These are phyloP conservation scores for Penicillium alfredii DNA, from an alignment of 495 filamentous ascomycete genomes.

Conservation along the genomic window DNA sequence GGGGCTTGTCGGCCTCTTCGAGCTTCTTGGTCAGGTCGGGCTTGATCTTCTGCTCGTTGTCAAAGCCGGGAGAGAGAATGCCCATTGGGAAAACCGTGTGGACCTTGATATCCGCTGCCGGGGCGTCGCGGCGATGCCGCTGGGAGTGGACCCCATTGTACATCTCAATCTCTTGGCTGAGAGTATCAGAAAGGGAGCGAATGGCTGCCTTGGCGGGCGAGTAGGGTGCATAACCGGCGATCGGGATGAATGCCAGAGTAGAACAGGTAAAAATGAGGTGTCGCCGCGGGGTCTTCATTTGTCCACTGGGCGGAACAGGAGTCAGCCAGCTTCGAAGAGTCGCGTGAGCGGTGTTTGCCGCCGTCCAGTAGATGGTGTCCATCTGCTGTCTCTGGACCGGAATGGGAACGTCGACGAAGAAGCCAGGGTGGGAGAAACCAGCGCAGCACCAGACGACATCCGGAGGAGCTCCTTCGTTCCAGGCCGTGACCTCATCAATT, in stretches of 20 bases:
- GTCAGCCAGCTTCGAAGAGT: slow-evolving; percentile 45
- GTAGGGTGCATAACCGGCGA: slow-evolving; percentile 84
- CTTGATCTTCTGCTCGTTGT: slow-evolving; percentile 73
- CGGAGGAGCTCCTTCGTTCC: slow-evolving; percentile 69
- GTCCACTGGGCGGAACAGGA: slow-evolving; percentile 27
- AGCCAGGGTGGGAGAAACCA: slow-evolving; percentile 65
- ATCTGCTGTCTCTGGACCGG: slow-evolving; percentile 68
- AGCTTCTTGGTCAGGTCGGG: slow-evolving; percentile 73
- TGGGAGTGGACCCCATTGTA: slow-evolving; percentile 62
- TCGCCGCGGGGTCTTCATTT: slow-evolving; percentile 41
- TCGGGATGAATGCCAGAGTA: slow-evolving; percentile 63
- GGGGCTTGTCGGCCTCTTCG: slow-evolving; percentile 74
- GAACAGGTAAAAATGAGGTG: slow-evolving; percentile 89
- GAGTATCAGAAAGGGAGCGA: slow-evolving; percentile 71
- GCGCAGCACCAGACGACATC: slow-evolving; percentile 94
- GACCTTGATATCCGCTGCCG: slow-evolving; percentile 59
- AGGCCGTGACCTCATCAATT: slow-evolving; percentile 66
- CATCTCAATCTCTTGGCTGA: slow-evolving; percentile 76
- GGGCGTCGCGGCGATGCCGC: slow-evolving; percentile 35
- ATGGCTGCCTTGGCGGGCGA: slow-evolving; percentile 81
- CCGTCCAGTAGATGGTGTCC: slow-evolving; percentile 87
- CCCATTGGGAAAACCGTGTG: slow-evolving; percentile 82
- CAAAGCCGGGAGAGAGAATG: slow-evolving; percentile 69
- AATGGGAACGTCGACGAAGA: slow-evolving; percentile 71
- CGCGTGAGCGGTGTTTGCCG: slow-evolving; percentile 78